These are phyloP conservation scores for Trichoderma asperellum DNA, from an alignment of 2,329 filamentous ascomycete species.

Conservation along the genomic window DNA sequence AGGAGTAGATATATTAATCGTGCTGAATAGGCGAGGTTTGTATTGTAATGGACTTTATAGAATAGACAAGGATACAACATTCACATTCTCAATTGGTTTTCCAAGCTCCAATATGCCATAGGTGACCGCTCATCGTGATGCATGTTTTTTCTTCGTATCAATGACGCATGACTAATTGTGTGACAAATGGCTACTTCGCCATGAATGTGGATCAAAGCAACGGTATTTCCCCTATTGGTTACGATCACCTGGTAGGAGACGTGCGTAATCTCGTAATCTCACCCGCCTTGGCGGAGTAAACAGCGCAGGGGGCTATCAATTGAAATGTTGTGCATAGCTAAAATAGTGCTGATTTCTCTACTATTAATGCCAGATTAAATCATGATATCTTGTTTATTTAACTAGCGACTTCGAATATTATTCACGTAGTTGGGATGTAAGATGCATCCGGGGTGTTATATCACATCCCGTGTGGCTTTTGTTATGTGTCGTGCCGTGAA, in stretches of 20 bases:
- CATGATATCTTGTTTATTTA: not conserved
- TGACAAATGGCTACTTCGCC: not conserved
- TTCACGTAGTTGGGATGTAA: not conserved
- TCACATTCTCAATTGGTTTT: not conserved
- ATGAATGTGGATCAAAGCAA: not conserved
- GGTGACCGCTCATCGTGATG: not conserved
- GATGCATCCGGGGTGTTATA: not conserved
- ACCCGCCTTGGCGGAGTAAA: not conserved
- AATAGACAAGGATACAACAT: not conserved
- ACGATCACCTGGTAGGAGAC: not conserved
- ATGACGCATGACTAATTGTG: not conserved
- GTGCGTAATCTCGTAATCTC: not conserved
- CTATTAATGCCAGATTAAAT: not conserved
- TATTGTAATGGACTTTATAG: not conserved
- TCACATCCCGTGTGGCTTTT: not conserved
- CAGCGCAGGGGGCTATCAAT: not conserved
- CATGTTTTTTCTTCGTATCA: not conserved
- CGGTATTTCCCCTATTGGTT: not conserved
- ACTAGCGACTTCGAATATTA: not conserved
- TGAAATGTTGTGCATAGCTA: not conserved
- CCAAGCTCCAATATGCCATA: not conserved
- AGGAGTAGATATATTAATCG: not conserved
- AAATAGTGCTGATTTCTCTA: not conserved
- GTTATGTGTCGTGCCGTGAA: not conserved
- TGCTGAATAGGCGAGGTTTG: not conserved